Evolutionary conservation across 495 filamentous ascomycete genomes (phyloP).

Genomic region (Aspergillus bridgeri): DNA sequence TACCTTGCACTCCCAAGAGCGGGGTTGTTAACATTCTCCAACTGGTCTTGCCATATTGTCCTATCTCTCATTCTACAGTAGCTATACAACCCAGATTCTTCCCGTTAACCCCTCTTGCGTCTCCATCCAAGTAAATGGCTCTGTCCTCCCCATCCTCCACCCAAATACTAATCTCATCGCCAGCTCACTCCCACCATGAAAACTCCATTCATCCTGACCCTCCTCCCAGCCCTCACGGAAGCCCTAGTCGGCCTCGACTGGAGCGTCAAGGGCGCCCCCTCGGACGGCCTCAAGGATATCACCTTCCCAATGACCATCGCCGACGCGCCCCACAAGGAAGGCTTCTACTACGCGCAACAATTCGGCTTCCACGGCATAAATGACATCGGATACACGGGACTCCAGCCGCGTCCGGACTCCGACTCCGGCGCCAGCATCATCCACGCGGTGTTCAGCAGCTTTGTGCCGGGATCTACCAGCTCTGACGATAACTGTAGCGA

Average conservation of each 20-base stretch:
- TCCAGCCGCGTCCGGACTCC: conserved; percentile 22
- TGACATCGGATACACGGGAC: conserved; percentile 29
- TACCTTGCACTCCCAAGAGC: too few species aligned
- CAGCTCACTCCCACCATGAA: conserved; percentile 15
- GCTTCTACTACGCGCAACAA: conserved; percentile 30
- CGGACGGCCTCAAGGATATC: conserved; percentile 19
- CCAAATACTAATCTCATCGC: background rate
- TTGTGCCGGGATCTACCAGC: conserved; percentile 18
- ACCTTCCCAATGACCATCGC: conserved; percentile 30
- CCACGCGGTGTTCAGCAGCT: conserved; percentile 32
- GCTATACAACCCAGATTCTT: too few species aligned
- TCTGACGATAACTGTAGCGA: conserved; percentile 23
- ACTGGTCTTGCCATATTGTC: too few species aligned
- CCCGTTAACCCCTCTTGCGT: too few species aligned
- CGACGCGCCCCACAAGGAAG: conserved; percentile 18
- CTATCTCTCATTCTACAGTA: too few species aligned
- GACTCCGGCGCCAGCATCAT: conserved; percentile 16
- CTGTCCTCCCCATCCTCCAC: too few species aligned
- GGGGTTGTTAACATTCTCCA: too few species aligned
- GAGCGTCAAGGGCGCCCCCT: conserved; percentile 12
- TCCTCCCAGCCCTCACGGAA: conserved; percentile 13
- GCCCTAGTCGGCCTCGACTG: conserved; percentile 24
- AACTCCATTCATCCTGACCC: conserved; percentile 4
- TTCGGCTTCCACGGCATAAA: conserved; percentile 20
- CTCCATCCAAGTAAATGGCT: too few species aligned